Percentiles rank a stretch among this genome's conserved stretches.
Evolutionary conservation across 176 grass and related monocot species (phyloP).

Genomic region (Puccinellia tenuiflora): DNA sequence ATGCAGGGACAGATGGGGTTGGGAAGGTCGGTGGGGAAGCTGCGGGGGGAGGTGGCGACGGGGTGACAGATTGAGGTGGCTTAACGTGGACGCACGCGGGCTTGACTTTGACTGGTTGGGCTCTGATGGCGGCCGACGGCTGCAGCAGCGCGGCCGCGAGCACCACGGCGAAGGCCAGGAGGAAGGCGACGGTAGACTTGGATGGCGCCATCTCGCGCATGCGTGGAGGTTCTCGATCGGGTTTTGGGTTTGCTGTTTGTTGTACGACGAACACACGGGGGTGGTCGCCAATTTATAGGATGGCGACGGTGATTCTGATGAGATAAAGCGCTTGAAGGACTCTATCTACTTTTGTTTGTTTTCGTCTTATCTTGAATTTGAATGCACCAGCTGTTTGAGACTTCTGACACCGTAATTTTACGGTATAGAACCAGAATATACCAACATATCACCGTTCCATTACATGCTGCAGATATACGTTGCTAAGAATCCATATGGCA

Average conservation of each 20-base stretch:
- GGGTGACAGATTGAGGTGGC: not conserved
- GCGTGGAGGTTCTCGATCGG: not conserved
- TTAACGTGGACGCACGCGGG: not conserved
- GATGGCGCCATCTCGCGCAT: not conserved
- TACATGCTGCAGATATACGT: too few species aligned
- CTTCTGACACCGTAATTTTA: too few species aligned
- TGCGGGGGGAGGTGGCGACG: not conserved
- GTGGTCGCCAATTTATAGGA: not conserved
- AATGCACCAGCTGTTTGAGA: too few species aligned
- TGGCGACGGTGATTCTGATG: not conserved
- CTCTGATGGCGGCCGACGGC: not conserved
- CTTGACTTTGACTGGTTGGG: not conserved
- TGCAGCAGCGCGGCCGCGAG: not conserved
- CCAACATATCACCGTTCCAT: too few species aligned
- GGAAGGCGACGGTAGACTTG: not conserved
- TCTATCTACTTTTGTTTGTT: too few species aligned
- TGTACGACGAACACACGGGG: not conserved
- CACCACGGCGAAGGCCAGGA: conserved; percentile 2
- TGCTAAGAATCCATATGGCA: too few species aligned
- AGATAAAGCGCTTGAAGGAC: not conserved
- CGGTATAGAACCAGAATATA: too few species aligned
- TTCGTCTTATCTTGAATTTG: too few species aligned
- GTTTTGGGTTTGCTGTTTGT: not conserved
- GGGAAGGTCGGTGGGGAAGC: not conserved
- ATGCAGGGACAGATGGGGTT: not conserved